phyloP scores from a whole-genome alignment of 2,329 filamentous ascomycete species.

The Pseudogymnoascus sp. region DNA sequence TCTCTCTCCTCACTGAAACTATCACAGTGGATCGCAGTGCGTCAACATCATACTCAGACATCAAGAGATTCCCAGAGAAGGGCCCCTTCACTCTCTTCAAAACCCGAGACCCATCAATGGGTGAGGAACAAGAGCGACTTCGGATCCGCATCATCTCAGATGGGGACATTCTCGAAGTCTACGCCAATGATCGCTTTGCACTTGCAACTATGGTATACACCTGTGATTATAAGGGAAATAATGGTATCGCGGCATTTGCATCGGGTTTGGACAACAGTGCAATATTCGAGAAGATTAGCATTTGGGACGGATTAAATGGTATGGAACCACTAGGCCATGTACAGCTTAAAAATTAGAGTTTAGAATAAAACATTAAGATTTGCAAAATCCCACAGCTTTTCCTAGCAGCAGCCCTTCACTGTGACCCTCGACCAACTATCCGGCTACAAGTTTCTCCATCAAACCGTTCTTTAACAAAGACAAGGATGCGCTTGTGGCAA shows the following conservation, averaged over 20 bases:
- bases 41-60: neutral
- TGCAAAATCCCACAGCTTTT: neutral
- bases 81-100: neutral
- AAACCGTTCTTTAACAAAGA: neutral
- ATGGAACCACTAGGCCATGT: neutral
- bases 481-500: neutral
- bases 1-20: neutral
- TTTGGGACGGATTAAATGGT: neutral
- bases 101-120: neutral
- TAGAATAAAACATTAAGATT: neutral
- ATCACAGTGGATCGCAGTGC: conserved; percentile 11
- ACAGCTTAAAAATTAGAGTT: neutral
- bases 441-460: neutral
- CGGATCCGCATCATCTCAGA: conserved; percentile 14
- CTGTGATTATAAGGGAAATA: neutral
- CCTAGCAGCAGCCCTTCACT: neutral
- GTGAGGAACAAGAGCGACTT: conserved; percentile 5
- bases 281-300: neutral
- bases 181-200: conserved; percentile 18
- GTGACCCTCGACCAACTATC: neutral
- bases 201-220: conserved; percentile 18
- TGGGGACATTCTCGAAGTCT: conserved; percentile 18
- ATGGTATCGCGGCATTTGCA: neutral
- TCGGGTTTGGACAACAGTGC: neutral
- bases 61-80: neutral